Base-by-base conservation (phyloP, 495 filamentous ascomycete species). In the Penicillium canescens region DNA sequence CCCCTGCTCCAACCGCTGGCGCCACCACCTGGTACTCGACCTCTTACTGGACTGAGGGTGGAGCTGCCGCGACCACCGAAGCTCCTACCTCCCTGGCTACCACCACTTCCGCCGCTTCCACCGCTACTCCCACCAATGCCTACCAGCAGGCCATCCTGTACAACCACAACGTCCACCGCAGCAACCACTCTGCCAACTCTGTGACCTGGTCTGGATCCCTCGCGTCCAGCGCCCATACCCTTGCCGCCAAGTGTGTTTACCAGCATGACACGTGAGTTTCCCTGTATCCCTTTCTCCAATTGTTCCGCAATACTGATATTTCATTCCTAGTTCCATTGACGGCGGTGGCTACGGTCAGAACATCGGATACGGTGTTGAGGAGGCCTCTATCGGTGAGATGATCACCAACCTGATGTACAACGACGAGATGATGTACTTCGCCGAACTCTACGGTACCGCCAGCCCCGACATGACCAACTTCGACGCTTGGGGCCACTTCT, bases 321-420 rank as follows among this genome's bases (percentile, higher is more conserved):
- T 48, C 55, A 13, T 26, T 39, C 20, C 36, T 49, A 75, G 72
- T 7, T 60, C 55, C 60, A 77, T 83, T 35, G 78, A 79, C 56
- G 82, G 80, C 38, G 82, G 82, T 46, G 78, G 78, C 38, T 93
- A 94, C 60, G 91, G 92, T 45, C 92, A 96, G 73, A 96, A 96
- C 82, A 85, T 96, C 42, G 89, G 79, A 10, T 78, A 74, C 47
- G 76, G 76, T 55, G 60, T 71, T 40, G 24, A 43, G 4, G 58
- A 66, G 11, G 69, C 67, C 44, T 75, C 86, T 4, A 73, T 90
- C 54, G 81, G 82, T 42, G 71, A 76, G 55, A 81, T 86, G 52
- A 83, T 92, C 69, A 87, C 82, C 66, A 81, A 91, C 65, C 67
- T 82, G 71, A 93, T 91, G 85, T 96, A 96, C 82, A 90, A 95